These are phyloP conservation scores for Kitagawia praeruptora DNA, from an alignment of 129 eudicot species.

Conservation along the genomic window DNA sequence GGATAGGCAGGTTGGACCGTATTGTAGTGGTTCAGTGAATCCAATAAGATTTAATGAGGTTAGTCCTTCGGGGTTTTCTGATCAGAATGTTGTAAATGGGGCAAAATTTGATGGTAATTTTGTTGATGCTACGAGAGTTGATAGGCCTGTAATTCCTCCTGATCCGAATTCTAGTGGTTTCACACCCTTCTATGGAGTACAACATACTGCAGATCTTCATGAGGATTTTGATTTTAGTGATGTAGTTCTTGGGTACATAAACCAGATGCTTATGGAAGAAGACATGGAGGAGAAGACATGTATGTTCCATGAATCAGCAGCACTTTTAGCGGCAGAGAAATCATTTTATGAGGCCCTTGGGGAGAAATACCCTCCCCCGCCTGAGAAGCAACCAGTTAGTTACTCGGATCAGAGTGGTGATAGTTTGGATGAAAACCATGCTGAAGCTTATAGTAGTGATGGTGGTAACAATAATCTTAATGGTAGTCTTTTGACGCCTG, in stretches of 20 bases:
- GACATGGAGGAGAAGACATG: conserved; percentile 63
- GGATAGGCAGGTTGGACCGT: conserved; percentile 44
- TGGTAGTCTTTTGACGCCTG: conserved; percentile 18
- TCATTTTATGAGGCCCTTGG: conserved; percentile 70
- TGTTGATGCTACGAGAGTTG: conserved; percentile 16
- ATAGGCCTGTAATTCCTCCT: conserved; percentile 13
- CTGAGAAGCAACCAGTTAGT: conserved; percentile 11
- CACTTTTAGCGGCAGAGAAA: conserved; percentile 78
- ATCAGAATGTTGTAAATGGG: conserved; percentile 29
- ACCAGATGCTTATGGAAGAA: conserved; percentile 89
- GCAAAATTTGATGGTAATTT: conserved; percentile 21
- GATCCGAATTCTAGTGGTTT: conserved; percentile 19
- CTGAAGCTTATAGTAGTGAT: conserved; percentile 12
- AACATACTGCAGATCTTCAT: conserved; percentile 25
- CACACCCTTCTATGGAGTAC: conserved; percentile 24
- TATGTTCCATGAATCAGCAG: conserved; percentile 70
- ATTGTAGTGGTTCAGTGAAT: conserved; percentile 26
- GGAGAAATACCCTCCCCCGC: conserved; percentile 36
- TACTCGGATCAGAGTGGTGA: conserved; percentile 20
- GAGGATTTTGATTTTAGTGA: conserved; percentile 83
- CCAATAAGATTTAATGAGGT: conserved; percentile 26
- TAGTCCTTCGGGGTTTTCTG: conserved; percentile 20
- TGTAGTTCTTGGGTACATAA: conserved; percentile 65
- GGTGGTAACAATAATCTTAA: not conserved
- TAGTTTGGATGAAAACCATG: conserved; percentile 16